A percentile compares a stretch with the other conserved stretches of the same genome.
Conservation (phyloP, 495 filamentous ascomycete species). For the Neurospora sp. region DNA sequence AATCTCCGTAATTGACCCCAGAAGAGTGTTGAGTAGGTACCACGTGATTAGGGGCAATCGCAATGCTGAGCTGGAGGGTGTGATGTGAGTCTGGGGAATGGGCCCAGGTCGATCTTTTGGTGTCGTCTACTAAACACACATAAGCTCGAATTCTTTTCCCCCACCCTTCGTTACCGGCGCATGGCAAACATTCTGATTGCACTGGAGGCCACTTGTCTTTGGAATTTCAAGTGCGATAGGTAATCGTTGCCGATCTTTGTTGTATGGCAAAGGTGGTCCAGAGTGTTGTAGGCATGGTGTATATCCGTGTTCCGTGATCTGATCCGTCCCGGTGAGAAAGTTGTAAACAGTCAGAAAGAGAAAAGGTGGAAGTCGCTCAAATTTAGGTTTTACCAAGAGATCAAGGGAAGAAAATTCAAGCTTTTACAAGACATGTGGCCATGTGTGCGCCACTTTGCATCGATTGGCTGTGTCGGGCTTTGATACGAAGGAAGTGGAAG, state of each 20-base stretch:
- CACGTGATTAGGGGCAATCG: not conserved
- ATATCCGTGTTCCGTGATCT: not conserved
- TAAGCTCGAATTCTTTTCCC: not conserved
- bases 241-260: not conserved
- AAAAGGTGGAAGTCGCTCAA: not conserved
- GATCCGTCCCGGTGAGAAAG: not conserved
- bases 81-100: not conserved
- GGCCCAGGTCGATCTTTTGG: not conserved
- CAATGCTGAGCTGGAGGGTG: not conserved
- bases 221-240: not conserved
- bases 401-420: not conserved
- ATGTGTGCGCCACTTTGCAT: not conserved
- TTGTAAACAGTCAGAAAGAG: not conserved
- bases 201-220: not conserved
- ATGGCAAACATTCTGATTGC: not conserved
- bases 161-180: not conserved
- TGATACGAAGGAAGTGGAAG: not conserved
- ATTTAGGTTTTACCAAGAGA: not conserved
- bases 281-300: not conserved
- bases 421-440: not conserved
- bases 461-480: not conserved
- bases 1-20: not conserved
- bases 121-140: not conserved
- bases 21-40: not conserved
- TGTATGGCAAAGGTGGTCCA: not conserved